Evolutionary conservation across 75 land plant genomes (phyloP), one percentile per base, ranked within the genome.

Genomic region (Isoetes taiwanensis): DNA sequence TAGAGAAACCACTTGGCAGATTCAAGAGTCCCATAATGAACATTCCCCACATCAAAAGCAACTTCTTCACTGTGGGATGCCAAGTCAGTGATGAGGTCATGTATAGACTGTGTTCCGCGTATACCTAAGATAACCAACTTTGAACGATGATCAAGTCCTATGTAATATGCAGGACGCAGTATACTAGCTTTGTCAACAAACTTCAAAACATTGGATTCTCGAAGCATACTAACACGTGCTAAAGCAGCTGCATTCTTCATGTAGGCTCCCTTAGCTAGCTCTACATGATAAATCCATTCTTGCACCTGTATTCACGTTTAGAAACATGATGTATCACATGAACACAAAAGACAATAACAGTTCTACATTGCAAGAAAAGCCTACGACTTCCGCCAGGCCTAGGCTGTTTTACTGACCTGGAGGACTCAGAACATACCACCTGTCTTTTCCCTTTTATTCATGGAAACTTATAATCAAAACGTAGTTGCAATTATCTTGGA

Each of bases 21-120:
- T 72, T 86, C 86, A 30, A 77, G 73, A 52, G 80, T 80, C 28
- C 97, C 94, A 78, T 80, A 90, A 65, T 90, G 97, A 5, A 79
- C 82, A 52, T 76, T 70, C 33, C 74, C 90, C 12, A 87, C 88
- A 67, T 85, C 96, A 66, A 77, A 67, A 33, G 70, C 66, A 8
- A 78, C 59, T 43, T 80, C 79, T 67, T 77, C 71, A 57, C 85
- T 72, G 52, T 70, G 69, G 37, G 84, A 59, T 21, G 80, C 78
- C 41, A 86, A 64, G 53, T 86, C 86, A 24, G 96, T 90, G 43
- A 86, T 76, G 30, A 90, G 73, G 54, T 90, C 96, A 71, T 80
- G 90, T 3, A 90, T 75, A 0, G 81, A 71, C 23, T 80, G 83
- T 4, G 96, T 90, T 29, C 96, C 96, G 64, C 96, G 86, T 21